Evolutionary conservation across 257 asterid genomes (phyloP).

Genomic region (Penstemon barbatus): DNA sequence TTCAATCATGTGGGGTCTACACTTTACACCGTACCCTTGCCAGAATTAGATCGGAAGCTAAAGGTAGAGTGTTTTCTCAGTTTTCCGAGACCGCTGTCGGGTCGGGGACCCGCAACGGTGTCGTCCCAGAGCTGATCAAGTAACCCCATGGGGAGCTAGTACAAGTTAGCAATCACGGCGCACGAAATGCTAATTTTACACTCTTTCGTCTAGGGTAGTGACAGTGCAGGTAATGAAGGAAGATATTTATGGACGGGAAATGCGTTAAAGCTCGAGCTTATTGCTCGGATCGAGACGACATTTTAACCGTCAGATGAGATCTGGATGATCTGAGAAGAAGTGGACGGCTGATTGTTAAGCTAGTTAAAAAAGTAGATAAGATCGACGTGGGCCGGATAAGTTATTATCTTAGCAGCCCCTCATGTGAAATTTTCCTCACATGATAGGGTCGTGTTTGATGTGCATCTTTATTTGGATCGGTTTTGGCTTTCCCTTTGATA

Average conservation of each 20-base stretch:
- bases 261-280: neutral
- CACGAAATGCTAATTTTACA: neutral
- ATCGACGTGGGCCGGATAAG: neutral
- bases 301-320: constrained; percentile 18
- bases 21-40: constrained; percentile 60
- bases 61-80: constrained; percentile 70
- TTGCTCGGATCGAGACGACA: neutral
- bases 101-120: constrained; percentile 86
- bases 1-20: neutral
- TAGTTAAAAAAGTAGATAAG: neutral
- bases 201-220: constrained; percentile 7
- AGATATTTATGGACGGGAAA: constrained; percentile 4
- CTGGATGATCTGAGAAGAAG: constrained; percentile 4
- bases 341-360: neutral
- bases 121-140: constrained; percentile 95
- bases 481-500: no score
- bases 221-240: neutral
- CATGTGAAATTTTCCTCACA: no score
- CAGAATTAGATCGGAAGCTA: constrained; percentile 54
- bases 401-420: no score
- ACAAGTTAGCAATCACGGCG: constrained; percentile 20
- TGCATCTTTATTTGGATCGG: no score
- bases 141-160: constrained; percentile 55
- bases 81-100: constrained; percentile 85
- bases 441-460: no score